phyloP scores from a whole-genome alignment of 768 basidiomycete species.

The Tulasnella sp. region DNA sequence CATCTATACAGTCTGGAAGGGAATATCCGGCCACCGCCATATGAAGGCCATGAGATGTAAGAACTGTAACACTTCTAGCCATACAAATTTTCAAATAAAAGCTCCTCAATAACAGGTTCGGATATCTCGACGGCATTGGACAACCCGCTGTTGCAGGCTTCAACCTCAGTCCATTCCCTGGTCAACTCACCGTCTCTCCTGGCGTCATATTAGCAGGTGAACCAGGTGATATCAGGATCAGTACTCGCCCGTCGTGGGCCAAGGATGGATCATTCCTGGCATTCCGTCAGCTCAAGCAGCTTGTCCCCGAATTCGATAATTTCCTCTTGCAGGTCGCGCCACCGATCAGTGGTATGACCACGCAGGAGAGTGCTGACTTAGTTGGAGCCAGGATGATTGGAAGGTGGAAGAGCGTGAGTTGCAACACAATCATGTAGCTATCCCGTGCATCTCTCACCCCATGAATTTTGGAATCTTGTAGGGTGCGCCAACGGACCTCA shows the following conservation, averaged over 20 bases:
- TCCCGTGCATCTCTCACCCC: no score
- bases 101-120: conserved; percentile 16
- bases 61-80: background rate
- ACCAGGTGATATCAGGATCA: background rate
- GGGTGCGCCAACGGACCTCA: background rate
- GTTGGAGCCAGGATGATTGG: background rate
- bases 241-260: background rate
- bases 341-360: background rate
- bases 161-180: conserved; percentile 22
- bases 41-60: conserved; percentile 26
- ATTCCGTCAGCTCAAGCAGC: conserved; percentile 5
- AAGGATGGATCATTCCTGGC: conserved; percentile 7
- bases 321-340: background rate
- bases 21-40: conserved; percentile 26
- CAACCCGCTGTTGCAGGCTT: conserved; percentile 28
- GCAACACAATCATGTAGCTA: no score
- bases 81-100: background rate
- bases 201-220: conserved; percentile 37
- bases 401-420: background rate
- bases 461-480: background rate
- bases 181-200: conserved; percentile 30
- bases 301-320: background rate
- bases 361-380: background rate
- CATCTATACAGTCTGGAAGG: conserved; percentile 25
- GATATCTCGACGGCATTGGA: conserved; percentile 27